Evolutionary conservation across 352 stramenopile genomes (phyloP).

Genomic region (Globisporangium solare): DNA sequence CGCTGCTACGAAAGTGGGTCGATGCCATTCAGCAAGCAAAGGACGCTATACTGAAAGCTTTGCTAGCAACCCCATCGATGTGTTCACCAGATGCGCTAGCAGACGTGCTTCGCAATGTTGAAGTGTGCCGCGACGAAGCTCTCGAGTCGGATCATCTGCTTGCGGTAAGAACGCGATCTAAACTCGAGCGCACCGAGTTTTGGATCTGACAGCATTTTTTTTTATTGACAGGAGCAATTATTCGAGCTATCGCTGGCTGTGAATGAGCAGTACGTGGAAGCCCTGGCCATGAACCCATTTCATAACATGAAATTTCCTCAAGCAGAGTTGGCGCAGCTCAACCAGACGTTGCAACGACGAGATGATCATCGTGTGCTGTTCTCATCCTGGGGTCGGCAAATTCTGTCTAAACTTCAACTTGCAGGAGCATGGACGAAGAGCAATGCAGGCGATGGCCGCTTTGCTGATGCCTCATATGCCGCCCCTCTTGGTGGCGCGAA

Average conservation of each 20-base stretch:
- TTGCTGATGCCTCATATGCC: neutral
- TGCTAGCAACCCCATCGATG: constrained; percentile 31
- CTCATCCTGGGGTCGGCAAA: constrained; percentile 21
- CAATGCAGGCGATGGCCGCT: neutral
- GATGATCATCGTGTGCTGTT: constrained; percentile 33
- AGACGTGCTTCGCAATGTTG: constrained; percentile 17
- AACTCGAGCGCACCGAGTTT: neutral
- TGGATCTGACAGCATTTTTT: neutral
- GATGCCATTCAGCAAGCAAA: constrained; percentile 23
- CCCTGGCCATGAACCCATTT: constrained; percentile 42
- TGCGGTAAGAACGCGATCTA: constrained; percentile 17
- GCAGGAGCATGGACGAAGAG: constrained; percentile 7
- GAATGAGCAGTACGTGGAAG: constrained; percentile 43
- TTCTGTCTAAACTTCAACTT: constrained; percentile 37
- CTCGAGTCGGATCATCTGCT: constrained; percentile 19
- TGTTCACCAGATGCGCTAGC: constrained; percentile 23
- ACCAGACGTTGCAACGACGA: constrained; percentile 21
- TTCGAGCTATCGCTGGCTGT: constrained; percentile 30
- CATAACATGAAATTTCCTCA: constrained; percentile 14
- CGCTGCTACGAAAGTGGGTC: constrained; percentile 25
- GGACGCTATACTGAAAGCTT: constrained; percentile 14
- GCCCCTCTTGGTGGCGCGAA: neutral
- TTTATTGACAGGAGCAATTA: constrained; percentile 24
- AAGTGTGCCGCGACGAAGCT: constrained; percentile 25
- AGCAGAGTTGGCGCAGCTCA: constrained; percentile 21